Conservation (phyloP, 768 basidiomycete species). For the Mycena kentingensis region DNA sequence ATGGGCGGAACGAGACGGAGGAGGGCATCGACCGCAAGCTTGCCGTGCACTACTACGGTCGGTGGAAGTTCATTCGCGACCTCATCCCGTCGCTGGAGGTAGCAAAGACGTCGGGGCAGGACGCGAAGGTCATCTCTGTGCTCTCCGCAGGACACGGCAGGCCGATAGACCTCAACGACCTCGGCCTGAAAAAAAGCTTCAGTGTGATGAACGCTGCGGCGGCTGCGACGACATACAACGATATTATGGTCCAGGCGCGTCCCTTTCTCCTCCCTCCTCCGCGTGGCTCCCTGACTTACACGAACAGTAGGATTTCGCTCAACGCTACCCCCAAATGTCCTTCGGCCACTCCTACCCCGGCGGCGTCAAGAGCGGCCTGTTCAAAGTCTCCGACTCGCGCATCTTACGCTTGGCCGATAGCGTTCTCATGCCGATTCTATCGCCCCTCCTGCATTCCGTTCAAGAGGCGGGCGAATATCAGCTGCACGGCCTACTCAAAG, state of each 20-base stretch:
- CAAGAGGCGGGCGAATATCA: conserved; percentile 26
- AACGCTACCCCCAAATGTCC: too few relatives aligned
- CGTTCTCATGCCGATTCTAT: too few relatives aligned
- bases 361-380: too few relatives aligned
- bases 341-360: too few relatives aligned
- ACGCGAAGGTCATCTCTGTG: conserved; percentile 49
- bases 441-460: too few relatives aligned
- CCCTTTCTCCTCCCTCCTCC: neutral
- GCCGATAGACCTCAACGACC: conserved; percentile 43
- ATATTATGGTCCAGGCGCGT: neutral
- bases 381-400: too few relatives aligned
- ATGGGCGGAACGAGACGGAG: conserved; percentile 39
- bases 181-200: conserved; percentile 49
- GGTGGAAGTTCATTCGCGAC: conserved; percentile 51
- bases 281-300: too few relatives aligned
- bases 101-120: conserved; percentile 47
- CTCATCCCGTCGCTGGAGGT: conserved; percentile 45
- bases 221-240: conserved; percentile 46
- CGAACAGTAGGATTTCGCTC: too few relatives aligned
- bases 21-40: conserved; percentile 46
- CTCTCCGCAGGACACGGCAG: conserved; percentile 35
- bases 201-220: conserved; percentile 33
- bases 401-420: too few relatives aligned
- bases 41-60: conserved; percentile 49
- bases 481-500: conserved; percentile 9